Evolutionary conservation across 116 monocot species (phyloP).

Genomic region (Dioscorea cayenensis): DNA sequence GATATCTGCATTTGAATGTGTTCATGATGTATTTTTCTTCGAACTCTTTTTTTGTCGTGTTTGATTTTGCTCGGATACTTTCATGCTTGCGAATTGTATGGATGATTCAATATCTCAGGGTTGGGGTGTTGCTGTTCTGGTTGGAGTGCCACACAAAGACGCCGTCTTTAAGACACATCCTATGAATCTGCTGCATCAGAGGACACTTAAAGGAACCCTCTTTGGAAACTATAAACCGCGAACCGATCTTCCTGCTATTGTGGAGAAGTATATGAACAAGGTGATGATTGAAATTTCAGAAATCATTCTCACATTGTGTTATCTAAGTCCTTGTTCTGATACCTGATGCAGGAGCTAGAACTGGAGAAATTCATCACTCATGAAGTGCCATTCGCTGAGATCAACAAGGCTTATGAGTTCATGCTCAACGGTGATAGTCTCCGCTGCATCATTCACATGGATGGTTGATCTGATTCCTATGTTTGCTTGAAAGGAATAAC

Average conservation of each 20-base stretch:
- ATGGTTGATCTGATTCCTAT: neutral
- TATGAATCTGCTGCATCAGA: slow-evolving; percentile 67
- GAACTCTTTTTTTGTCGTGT: neutral
- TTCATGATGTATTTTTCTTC: slow-evolving; percentile 53
- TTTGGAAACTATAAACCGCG: slow-evolving; percentile 95
- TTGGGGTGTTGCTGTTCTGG: slow-evolving; percentile 84
- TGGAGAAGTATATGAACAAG: slow-evolving; percentile 82
- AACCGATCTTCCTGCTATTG: slow-evolving; percentile 65
- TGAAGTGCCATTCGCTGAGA: slow-evolving; percentile 14
- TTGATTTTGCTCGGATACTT: neutral
- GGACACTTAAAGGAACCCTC: slow-evolving; percentile 83
- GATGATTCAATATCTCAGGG: slow-evolving; percentile 27
- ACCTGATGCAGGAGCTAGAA: slow-evolving; percentile 23
- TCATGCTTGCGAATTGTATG: neutral
- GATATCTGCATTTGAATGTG: slow-evolving; percentile 75
- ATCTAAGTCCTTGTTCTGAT: neutral
- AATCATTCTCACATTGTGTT: neutral
- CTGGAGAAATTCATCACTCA: slow-evolving; percentile 33
- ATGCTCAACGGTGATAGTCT: slow-evolving; percentile 30
- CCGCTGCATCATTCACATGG: slow-evolving; percentile 24
- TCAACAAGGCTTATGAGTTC: slow-evolving; percentile 29
- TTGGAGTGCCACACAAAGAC: slow-evolving; percentile 72
- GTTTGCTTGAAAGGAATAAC: no score
- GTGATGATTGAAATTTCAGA: slow-evolving; percentile 10
- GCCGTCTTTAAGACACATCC: slow-evolving; percentile 74